A percentile compares a stretch with the other conserved stretches of the same genome.
phyloP scores from a whole-genome alignment of 495 filamentous ascomycete species.

The Daldinia caldariorum region DNA sequence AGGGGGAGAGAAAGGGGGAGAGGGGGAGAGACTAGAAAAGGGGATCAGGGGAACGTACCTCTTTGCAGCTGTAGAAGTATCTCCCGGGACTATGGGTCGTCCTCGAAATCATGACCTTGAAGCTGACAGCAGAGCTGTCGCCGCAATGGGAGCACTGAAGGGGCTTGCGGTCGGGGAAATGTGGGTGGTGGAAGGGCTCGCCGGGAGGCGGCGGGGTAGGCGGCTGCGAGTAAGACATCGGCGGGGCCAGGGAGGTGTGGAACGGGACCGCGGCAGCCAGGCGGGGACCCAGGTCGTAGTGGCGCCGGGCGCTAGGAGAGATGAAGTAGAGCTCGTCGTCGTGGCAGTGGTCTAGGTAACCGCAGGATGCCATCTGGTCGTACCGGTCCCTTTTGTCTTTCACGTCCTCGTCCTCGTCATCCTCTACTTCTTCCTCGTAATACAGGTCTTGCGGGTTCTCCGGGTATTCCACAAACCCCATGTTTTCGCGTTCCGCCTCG shows the following conservation, averaged over 20 bases:
- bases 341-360: too few species aligned
- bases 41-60: slow-evolving; percentile 9
- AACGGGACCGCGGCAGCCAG: background rate
- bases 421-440: too few species aligned
- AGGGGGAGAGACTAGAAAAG: background rate
- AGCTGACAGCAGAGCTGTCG: background rate
- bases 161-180: slow-evolving; percentile 17
- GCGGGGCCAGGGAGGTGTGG: background rate
- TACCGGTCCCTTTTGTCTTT: too few species aligned
- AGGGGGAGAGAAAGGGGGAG: too few species aligned
- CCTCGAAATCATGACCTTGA: slow-evolving; percentile 4
- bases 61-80: slow-evolving; percentile 21
- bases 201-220: background rate
- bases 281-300: background rate
- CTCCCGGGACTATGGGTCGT: slow-evolving; percentile 7
- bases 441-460: too few species aligned
- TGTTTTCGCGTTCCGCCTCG: too few species aligned
- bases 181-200: slow-evolving; percentile 12
- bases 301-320: slow-evolving; percentile 7
- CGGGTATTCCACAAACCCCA: too few species aligned
- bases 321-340: slow-evolving; percentile 8
- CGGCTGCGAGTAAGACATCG: background rate
- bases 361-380: too few species aligned
- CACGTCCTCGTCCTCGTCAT: slow-evolving; percentile 4
- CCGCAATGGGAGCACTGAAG: slow-evolving; percentile 15